A percentile compares a stretch with the other conserved stretches of the same genome.
These are phyloP conservation scores for Aspergillus neotritici DNA, from an alignment of 2,329 filamentous ascomycete species.

Conservation along the genomic window DNA sequence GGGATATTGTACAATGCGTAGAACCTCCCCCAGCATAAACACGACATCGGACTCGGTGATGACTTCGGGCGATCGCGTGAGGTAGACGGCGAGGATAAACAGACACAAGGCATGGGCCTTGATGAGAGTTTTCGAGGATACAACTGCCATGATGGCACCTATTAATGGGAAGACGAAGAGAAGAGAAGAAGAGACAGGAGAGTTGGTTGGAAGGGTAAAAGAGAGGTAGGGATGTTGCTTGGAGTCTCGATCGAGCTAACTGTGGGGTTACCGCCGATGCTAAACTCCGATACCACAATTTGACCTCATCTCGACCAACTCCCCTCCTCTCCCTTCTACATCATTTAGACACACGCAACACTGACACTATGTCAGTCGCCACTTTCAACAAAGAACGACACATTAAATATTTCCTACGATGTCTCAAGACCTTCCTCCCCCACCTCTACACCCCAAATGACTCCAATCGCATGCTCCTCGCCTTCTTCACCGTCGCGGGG, in stretches of 20 bases:
- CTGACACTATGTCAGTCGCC: slow-evolving; percentile 23
- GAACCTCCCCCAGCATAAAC: slow-evolving; percentile 73
- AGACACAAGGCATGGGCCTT: slow-evolving; percentile 78
- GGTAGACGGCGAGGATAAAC: slow-evolving; percentile 75
- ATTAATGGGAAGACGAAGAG: neutral
- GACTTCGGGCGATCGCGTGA: slow-evolving; percentile 65
- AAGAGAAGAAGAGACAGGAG: neutral
- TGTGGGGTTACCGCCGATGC: neutral
- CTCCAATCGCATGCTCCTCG: slow-evolving; percentile 70
- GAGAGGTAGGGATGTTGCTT: neutral
- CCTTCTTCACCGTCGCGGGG: slow-evolving; percentile 44
- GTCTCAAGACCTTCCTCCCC: slow-evolving; percentile 74
- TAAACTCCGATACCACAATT: slow-evolving; percentile 9
- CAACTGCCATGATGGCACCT: slow-evolving; percentile 61
- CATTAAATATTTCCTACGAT: slow-evolving; percentile 88
- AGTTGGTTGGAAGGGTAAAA: slow-evolving; percentile 1
- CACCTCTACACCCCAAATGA: slow-evolving; percentile 81
- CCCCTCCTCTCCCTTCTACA: too few species aligned
- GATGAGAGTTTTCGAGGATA: slow-evolving; percentile 75
- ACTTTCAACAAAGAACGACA: slow-evolving; percentile 55
- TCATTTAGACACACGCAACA: neutral
- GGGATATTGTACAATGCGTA: slow-evolving; percentile 60
- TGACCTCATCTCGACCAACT: too few species aligned
- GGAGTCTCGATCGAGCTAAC: slow-evolving; percentile 1
- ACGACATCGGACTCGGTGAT: slow-evolving; percentile 77